These are phyloP conservation scores for Ceraceosorus guamensis DNA, from an alignment of 1,284 basidiomycete genomes.

Conservation along the genomic window DNA sequence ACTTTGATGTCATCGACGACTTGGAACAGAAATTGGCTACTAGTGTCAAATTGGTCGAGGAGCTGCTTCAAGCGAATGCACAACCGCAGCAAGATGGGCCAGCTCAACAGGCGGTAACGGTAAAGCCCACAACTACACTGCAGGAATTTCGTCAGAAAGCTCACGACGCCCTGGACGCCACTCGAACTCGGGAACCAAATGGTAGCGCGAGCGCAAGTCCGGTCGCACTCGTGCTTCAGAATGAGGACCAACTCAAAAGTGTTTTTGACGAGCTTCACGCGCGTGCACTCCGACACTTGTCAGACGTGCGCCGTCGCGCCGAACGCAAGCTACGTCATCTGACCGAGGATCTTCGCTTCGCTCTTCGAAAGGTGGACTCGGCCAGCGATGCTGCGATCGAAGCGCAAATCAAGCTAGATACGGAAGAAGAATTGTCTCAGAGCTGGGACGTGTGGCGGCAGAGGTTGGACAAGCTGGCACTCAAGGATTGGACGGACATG, in stretches of 20 bases:
- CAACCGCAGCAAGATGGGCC: background rate
- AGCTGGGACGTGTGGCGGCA: conserved; percentile 2
- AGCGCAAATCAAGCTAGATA: background rate
- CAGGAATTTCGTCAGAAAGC: too few species aligned
- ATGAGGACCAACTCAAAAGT: conserved; percentile 10
- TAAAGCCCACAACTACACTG: too few species aligned
- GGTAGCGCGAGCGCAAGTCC: too few species aligned
- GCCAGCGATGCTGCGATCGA: conserved; percentile 45
- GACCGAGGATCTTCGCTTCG: conserved; percentile 92
- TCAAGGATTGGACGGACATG: conserved; percentile 8
- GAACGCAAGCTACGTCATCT: conserved; percentile 78
- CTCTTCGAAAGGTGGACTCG: conserved; percentile 77
- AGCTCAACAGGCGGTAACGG: too few species aligned
- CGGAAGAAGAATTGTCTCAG: conserved; percentile 3
- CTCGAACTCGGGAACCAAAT: too few species aligned
- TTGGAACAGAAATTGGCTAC: conserved; percentile 76
- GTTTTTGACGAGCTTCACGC: conserved; percentile 59
- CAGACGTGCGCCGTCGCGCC: conserved; percentile 64
- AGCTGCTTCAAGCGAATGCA: conserved; percentile 53
- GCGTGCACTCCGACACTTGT: conserved; percentile 60
- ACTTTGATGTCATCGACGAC: conserved; percentile 85
- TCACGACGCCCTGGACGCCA: too few species aligned
- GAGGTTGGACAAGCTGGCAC: conserved; percentile 20
- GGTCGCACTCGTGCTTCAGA: background rate
- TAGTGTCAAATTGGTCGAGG: conserved; percentile 62